Percentiles rank a stretch among this genome's conserved stretches.
Evolutionary conservation across 2,329 filamentous ascomycete species (phyloP).

Genomic region (Nemania bipapillata): DNA sequence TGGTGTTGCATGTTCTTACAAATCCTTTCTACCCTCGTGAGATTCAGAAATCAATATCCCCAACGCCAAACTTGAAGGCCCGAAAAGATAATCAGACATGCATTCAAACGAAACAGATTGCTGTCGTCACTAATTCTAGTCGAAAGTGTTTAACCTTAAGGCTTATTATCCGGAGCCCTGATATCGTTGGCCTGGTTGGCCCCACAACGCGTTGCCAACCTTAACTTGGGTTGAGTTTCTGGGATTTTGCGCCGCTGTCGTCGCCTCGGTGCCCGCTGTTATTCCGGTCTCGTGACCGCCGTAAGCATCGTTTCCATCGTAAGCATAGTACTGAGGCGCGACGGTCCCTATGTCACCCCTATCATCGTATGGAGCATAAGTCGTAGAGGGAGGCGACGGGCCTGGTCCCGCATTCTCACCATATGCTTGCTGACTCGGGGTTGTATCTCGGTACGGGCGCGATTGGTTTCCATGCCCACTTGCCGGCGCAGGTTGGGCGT

Average conservation of each 20-base stretch:
- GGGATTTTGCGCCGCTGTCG: constrained; percentile 11
- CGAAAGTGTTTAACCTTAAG: background rate
- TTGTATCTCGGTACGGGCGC: constrained; percentile 42
- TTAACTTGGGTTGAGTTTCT: constrained; percentile 32
- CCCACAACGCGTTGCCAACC: constrained; percentile 38
- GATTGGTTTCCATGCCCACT: constrained; percentile 33
- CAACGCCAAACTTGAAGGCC: constrained; percentile 36
- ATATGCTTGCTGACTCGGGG: constrained; percentile 31
- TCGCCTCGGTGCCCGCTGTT: background rate
- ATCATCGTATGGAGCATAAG: constrained; percentile 42
- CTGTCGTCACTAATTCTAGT: background rate
- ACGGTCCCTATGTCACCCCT: constrained; percentile 44
- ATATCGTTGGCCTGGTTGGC: constrained; percentile 23
- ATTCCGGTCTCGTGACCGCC: constrained; percentile 4
- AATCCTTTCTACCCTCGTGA: constrained; percentile 21
- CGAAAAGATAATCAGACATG: constrained; percentile 14
- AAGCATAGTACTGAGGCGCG: constrained; percentile 34
- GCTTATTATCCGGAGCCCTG: constrained; percentile 11
- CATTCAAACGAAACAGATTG: constrained; percentile 13
- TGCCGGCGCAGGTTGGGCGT: constrained; percentile 52
- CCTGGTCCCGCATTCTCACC: constrained; percentile 8
- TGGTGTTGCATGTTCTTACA: constrained; percentile 14
- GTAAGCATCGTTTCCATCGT: constrained; percentile 36
- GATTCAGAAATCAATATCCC: constrained; percentile 29
- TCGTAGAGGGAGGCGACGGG: constrained; percentile 12